Percentiles rank a stretch among this genome's conserved stretches.
These are phyloP conservation scores for Albugo laibachii DNA, from an alignment of 352 stramenopile species.

Conservation along the genomic window DNA sequence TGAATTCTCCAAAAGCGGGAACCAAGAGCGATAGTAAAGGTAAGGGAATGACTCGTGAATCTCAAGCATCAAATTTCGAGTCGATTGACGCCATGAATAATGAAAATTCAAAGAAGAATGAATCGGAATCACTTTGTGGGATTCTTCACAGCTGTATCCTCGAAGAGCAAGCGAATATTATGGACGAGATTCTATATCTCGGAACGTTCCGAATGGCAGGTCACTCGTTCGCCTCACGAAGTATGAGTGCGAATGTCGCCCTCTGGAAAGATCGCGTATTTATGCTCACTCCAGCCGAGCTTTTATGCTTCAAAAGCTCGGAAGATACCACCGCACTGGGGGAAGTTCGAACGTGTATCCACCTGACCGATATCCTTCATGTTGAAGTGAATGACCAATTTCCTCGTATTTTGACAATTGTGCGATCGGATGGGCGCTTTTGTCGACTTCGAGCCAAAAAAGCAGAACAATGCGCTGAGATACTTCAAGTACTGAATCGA, in stretches of 20 bases:
- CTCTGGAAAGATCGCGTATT: conserved; percentile 66
- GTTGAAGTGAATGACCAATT: conserved; percentile 54
- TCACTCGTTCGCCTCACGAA: conserved; percentile 38
- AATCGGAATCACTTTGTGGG: conserved; percentile 22
- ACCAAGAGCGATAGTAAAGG: not conserved
- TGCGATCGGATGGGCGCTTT: conserved; percentile 49
- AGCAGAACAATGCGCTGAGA: conserved; percentile 40
- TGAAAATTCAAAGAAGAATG: not conserved
- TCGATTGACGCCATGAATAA: not conserved
- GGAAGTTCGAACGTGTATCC: conserved; percentile 42
- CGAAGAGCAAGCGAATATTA: conserved; percentile 57
- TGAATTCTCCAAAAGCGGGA: too few relatives aligned
- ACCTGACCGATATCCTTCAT: conserved; percentile 60
- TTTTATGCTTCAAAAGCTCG: conserved; percentile 49
- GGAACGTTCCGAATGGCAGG: conserved; percentile 62
- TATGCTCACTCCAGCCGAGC: conserved; percentile 52
- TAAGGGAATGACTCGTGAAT: conserved; percentile 10
- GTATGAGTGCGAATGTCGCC: conserved; percentile 49
- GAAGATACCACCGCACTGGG: conserved; percentile 25
- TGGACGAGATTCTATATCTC: conserved; percentile 57
- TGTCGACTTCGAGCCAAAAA: conserved; percentile 49
- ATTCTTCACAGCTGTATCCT: conserved; percentile 54
- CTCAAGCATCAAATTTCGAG: conserved; percentile 2
- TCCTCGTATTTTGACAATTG: conserved; percentile 43
- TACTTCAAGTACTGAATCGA: conserved; percentile 21